Base-by-base conservation (phyloP, 2,329 filamentous ascomycete genomes). In the Colletotrichum lindemuthianum region DNA sequence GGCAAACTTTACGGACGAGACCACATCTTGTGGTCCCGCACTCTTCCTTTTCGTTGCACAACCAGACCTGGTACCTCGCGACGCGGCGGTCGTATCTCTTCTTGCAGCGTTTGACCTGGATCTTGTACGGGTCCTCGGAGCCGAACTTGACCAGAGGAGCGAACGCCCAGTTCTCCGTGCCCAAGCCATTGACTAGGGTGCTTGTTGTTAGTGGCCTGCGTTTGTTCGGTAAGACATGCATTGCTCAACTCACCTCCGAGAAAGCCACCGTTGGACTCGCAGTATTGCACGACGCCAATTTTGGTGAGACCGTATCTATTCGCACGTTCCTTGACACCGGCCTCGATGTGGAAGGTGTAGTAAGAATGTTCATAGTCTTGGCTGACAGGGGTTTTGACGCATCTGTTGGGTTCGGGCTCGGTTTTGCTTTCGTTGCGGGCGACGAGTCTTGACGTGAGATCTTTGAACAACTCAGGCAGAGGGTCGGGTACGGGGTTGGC, bases 51-150 rank as follows among this genome's bases (percentile, higher is more conserved):
- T 54, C 16, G 49, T 59, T 24, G 49, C 57, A 59, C 15, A 59
- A 16, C 48, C 48, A 59, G 8, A 60, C 57, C 9, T n/a, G 43
- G 49, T 60, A 60, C n/a, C 13, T 60, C 33, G 4, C 39, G 24
- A 60, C 49, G 13, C 47, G 49, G 16, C 57, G 57, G 10, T 54
- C 33, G n/a, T 33, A n/a, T 33, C 24, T 16, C 41, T 60, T 60
- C 49, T 54, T 47, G 49, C 57, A 60, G 3, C 57, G 57, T 16
- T 54, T 6, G 33, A 60, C 57, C 57, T 47, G 16, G 49, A 60
- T 24, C n/a, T 34, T 60, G 49, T 54, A 54, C 41, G 15, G 15
- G 7, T 54, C 11, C 3, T 54, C 40, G 11, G 41, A 33, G 41
- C 49, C 57, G 34, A 54, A 60, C 48, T 54, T 60, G 49, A 54